Evolutionary conservation across 2,329 filamentous ascomycete species (phyloP).

Genomic region (Zopfia rhizophila): DNA sequence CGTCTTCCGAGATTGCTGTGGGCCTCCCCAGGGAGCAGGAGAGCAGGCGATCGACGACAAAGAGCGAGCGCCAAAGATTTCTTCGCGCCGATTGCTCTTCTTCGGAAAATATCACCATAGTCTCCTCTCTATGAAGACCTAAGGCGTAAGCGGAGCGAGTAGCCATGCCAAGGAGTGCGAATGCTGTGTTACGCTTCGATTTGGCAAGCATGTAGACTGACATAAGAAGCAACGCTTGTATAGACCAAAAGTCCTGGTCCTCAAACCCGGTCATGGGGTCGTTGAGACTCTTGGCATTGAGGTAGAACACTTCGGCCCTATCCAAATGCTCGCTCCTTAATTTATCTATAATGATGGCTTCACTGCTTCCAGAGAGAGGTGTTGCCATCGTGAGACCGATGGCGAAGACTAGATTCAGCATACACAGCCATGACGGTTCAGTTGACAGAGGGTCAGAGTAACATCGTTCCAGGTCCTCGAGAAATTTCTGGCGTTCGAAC

Average conservation of each 20-base stretch:
- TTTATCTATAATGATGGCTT: slow-evolving; percentile 63
- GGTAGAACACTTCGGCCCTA: slow-evolving; percentile 71
- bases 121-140: slow-evolving; percentile 71
- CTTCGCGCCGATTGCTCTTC: slow-evolving; percentile 61
- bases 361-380: slow-evolving; percentile 60
- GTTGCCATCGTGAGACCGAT: slow-evolving; percentile 70
- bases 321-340: slow-evolving; percentile 61
- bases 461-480: slow-evolving; percentile 62
- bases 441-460: slow-evolving; percentile 65
- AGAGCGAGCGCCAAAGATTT: slow-evolving; percentile 72
- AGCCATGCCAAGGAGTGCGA: slow-evolving; percentile 70
- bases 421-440: slow-evolving; percentile 65
- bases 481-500: slow-evolving; percentile 64
- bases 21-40: slow-evolving; percentile 72
- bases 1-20: slow-evolving; percentile 69
- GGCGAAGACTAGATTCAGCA: slow-evolving; percentile 70
- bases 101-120: slow-evolving; percentile 63
- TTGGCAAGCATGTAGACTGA: slow-evolving; percentile 71
- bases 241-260: slow-evolving; percentile 71
- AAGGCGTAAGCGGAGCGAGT: slow-evolving; percentile 71
- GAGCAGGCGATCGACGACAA: slow-evolving; percentile 72
- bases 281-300: slow-evolving; percentile 65
- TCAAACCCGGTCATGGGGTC: slow-evolving; percentile 64
- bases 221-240: slow-evolving; percentile 72
- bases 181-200: slow-evolving; percentile 71